A percentile compares a stretch with the other conserved stretches of the same genome.
These are phyloP conservation scores for Luvunga scandens DNA, from an alignment of 345 rosid genomes.

Conservation along the genomic window DNA sequence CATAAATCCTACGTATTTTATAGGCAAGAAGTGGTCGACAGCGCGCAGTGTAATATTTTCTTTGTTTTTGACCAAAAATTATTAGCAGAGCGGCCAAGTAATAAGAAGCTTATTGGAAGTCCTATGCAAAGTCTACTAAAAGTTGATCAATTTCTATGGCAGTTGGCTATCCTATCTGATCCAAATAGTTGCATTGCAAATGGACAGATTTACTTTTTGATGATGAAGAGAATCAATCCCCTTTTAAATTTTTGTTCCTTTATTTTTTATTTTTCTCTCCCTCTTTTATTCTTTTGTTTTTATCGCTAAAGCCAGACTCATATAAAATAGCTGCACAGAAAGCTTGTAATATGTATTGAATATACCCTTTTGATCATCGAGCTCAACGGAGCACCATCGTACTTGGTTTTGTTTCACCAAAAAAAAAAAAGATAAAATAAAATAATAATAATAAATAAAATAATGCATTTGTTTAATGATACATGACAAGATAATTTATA, in stretches of 20 bases:
- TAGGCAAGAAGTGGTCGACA: neutral
- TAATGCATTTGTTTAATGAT: no score
- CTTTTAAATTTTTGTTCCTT: neutral
- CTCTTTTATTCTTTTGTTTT: neutral
- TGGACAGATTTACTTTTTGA: slow-evolving; percentile 5
- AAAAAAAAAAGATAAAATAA: no score
- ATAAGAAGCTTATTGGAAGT: slow-evolving; percentile 10
- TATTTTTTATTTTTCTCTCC: neutral
- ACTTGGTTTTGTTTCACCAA: neutral
- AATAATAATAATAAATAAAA: no score
- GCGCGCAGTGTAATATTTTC: neutral
- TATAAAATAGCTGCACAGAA: neutral
- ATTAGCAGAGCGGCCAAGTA: neutral
- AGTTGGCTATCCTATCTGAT: neutral
- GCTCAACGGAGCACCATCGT: slow-evolving; percentile 4
- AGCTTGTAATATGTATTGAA: neutral
- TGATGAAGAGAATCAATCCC: neutral
- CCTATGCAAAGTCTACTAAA: slow-evolving; percentile 11
- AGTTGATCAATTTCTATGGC: neutral
- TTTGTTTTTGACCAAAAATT: neutral
- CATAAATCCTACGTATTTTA: neutral
- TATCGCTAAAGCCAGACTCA: neutral
- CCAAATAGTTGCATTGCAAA: neutral
- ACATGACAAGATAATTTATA: neutral
- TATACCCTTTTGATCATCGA: neutral